phyloP scores from a whole-genome alignment of 495 filamentous ascomycete species.

The Aspergillus bridgeri region DNA sequence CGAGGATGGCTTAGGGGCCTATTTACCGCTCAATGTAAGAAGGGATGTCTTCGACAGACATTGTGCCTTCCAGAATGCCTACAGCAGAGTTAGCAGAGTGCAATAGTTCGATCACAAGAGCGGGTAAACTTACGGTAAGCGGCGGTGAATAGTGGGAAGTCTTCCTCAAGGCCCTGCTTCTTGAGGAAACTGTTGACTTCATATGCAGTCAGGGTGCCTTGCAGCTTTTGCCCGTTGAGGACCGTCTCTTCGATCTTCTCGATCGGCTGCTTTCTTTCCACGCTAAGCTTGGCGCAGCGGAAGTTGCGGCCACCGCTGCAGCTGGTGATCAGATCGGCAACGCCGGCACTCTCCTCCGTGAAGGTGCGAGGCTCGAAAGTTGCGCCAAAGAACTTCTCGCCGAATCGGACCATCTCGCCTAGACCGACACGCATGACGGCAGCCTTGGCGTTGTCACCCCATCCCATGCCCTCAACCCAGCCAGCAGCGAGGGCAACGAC shows the following conservation, averaged over 20 bases:
- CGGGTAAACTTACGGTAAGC: constrained; percentile 54
- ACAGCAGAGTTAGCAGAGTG: constrained; percentile 15
- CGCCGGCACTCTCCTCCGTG: constrained; percentile 92
- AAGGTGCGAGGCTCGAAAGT: constrained; percentile 78
- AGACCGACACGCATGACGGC: constrained; percentile 95
- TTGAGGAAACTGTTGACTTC: constrained; percentile 90
- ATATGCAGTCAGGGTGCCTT: constrained; percentile 85
- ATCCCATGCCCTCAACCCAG: constrained; percentile 91
- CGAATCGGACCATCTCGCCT: constrained; percentile 93
- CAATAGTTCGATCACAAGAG: not conserved
- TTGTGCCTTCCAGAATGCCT: constrained; percentile 41
- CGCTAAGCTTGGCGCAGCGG: constrained; percentile 84
- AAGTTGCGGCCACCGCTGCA: constrained; percentile 91
- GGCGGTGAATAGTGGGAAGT: constrained; percentile 89
- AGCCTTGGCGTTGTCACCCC: constrained; percentile 97
- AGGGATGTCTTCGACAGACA: constrained; percentile 44
- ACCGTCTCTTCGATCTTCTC: constrained; percentile 84
- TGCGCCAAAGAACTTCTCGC: constrained; percentile 83
- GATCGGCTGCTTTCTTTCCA: constrained; percentile 74
- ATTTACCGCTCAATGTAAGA: constrained; percentile 45
- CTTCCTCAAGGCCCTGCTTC: constrained; percentile 66
- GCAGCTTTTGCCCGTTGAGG: constrained; percentile 95
- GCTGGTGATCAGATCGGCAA: constrained; percentile 93
- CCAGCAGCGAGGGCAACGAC: constrained; percentile 92
- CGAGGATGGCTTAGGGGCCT: constrained; percentile 9